phyloP scores from a whole-genome alignment of 768 basidiomycete genomes.

The Polyporus arcularius region DNA sequence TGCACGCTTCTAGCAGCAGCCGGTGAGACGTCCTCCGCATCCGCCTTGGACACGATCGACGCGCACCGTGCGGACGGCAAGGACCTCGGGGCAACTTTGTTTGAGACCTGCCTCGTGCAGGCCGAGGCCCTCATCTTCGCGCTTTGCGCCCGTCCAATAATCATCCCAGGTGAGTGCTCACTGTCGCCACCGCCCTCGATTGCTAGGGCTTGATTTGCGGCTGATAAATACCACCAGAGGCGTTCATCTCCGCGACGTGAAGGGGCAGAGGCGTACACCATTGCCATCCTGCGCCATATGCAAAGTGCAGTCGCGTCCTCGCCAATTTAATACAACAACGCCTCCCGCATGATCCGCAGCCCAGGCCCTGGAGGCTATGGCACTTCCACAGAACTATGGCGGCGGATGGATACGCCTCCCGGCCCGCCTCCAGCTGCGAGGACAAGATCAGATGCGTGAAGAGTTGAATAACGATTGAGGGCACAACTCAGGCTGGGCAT shows the following conservation, averaged over 20 bases:
- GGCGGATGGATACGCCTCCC: neutral
- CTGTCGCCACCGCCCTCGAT: neutral
- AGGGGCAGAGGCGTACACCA: neutral
- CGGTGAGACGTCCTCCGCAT: neutral
- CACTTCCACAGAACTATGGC: neutral
- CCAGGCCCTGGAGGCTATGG: neutral
- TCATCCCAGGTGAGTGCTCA: neutral
- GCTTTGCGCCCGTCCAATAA: no score
- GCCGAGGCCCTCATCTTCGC: no score
- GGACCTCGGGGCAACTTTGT: no score
- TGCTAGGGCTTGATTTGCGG: neutral
- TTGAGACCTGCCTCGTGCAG: no score
- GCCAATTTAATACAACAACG: neutral
- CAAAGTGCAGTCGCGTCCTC: neutral
- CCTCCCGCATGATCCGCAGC: neutral
- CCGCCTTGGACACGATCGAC: no score
- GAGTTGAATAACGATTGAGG: neutral
- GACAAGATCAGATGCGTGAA: neutral
- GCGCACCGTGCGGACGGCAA: no score
- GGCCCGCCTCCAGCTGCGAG: neutral
- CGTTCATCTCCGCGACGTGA: neutral
- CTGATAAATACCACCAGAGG: neutral
- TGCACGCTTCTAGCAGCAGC: constrained; percentile 1
- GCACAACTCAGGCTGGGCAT: neutral
- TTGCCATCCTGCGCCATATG: neutral